Conservation (phyloP, 805 yeast species). For the Tetrapisispora nanseiensis region DNA sequence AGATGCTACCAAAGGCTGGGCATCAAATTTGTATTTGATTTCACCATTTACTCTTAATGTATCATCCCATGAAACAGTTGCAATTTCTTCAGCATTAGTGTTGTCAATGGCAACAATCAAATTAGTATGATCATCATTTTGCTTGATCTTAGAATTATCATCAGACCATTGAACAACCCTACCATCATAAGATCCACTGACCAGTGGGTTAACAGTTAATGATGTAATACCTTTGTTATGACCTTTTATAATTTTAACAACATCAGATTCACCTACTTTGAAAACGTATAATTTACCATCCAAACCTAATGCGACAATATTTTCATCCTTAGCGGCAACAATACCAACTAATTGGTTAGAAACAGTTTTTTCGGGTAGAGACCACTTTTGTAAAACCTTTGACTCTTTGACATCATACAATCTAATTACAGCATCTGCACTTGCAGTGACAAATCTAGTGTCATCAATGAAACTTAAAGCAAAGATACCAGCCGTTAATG, state of each 20-base stretch:
- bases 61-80: slow-evolving; percentile 87
- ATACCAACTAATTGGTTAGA: slow-evolving; percentile 75
- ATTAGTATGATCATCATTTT: slow-evolving; percentile 45
- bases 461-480: slow-evolving; percentile 59
- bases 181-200: slow-evolving; percentile 81
- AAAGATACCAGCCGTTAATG: slow-evolving; percentile 74
- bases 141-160: slow-evolving; percentile 26
- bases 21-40: slow-evolving; percentile 23
- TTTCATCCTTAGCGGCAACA: slow-evolving; percentile 43
- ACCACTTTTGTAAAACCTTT: slow-evolving; percentile 42
- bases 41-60: slow-evolving; percentile 36
- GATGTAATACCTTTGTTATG: slow-evolving; percentile 80
- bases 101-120: slow-evolving; percentile 46
- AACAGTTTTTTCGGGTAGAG: slow-evolving; percentile 33
- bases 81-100: slow-evolving; percentile 26
- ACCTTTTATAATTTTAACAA: slow-evolving; percentile 43
- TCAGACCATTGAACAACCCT: slow-evolving; percentile 50
- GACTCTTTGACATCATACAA: slow-evolving; percentile 46
- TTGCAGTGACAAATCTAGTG: slow-evolving; percentile 56
- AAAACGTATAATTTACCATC: slow-evolving; percentile 65
- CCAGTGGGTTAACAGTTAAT: slow-evolving; percentile 28
- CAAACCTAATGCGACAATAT: slow-evolving; percentile 55
- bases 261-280: slow-evolving; percentile 29
- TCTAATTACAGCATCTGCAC: slow-evolving; percentile 74
- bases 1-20: slow-evolving; percentile 44